Evolutionary conservation across 2,329 filamentous ascomycete species (phyloP), one percentile per base, ranked within the genome.

Genomic region (Neofusicoccum parvum): DNA sequence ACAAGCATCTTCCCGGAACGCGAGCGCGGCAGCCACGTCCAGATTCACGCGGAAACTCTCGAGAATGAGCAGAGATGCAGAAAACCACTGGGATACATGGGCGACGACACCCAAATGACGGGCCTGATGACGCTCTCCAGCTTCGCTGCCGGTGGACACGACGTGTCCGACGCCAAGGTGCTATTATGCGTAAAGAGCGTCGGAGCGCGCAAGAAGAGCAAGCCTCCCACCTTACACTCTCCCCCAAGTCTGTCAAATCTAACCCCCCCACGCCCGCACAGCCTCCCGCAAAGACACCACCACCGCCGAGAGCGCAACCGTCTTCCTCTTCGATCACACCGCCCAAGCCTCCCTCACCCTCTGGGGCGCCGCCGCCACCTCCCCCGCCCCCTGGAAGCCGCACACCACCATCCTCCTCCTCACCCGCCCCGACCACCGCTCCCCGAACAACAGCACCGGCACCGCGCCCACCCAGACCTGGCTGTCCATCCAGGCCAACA

Each of bases 111-210:
- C 14, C 68, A 72, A 2, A 73, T 86, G 3, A 74, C 78, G 5
- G 81, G 80, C 1, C 76, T 88, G 11, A 87, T 88, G 83, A 87
- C 83, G 3, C 74, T 89, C 39, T 81, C 82, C 62, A 80, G 80
- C 49, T 88, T 86, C 71, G 75, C 85, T 1, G 78, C 82, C 45
- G 83, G 83, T 2, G 86, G 85, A 0, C 82, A 83, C 65, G 86
- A 88, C 72, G 73, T 85, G 9, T 70, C 75, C 1, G 81, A 82
- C 41, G 81, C 78, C 0, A 86, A 82, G 59, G 75, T 88, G 2
- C 76, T 88, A 2, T 82, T 88, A 0, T 85, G 86, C 59, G 83
- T 88, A 3, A 86, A 85, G 72, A 86, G 82, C 65, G 79, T 88
- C 62, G 85, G 86, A 0, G 79, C 80, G 5, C 80, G 79, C 59